phyloP scores from a whole-genome alignment of 1,284 basidiomycete species.

The Ceratobasidium sp. region DNA sequence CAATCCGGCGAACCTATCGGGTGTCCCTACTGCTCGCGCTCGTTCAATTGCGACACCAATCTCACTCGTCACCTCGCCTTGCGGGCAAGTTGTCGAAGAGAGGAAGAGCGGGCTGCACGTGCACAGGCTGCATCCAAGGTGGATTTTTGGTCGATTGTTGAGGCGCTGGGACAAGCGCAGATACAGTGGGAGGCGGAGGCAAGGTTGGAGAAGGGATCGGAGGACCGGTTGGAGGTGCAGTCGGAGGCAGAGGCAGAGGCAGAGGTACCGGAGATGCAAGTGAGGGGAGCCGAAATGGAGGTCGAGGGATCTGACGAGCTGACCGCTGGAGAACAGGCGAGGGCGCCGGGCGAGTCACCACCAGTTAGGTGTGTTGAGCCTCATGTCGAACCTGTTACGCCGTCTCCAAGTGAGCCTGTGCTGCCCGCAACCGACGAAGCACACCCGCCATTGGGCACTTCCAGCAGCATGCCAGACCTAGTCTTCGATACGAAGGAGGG shows the following conservation, averaged over 20 bases:
- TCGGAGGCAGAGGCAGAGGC: slow-evolving; percentile 1
- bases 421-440: not conserved
- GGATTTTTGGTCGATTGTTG: too few species aligned
- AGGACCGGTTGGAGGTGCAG: not conserved
- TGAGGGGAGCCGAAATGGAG: not conserved
- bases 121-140: not conserved
- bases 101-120: not conserved
- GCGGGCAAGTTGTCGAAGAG: not conserved
- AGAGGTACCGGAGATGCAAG: not conserved
- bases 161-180: too few species aligned
- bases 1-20: not conserved
- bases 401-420: not conserved
- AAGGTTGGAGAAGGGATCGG: not conserved
- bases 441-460: not conserved
- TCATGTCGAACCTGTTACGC: too few species aligned
- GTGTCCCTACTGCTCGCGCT: not conserved
- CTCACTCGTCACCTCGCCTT: not conserved
- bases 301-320: not conserved
- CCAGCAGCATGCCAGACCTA: not conserved
- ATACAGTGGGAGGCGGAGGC: too few species aligned
- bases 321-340: too few species aligned
- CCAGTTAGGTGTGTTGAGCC: too few species aligned
- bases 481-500: not conserved
- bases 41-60: not conserved
- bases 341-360: too few species aligned